Conservation (phyloP, 805 yeast species). For the Metschnikowia orientalis region DNA sequence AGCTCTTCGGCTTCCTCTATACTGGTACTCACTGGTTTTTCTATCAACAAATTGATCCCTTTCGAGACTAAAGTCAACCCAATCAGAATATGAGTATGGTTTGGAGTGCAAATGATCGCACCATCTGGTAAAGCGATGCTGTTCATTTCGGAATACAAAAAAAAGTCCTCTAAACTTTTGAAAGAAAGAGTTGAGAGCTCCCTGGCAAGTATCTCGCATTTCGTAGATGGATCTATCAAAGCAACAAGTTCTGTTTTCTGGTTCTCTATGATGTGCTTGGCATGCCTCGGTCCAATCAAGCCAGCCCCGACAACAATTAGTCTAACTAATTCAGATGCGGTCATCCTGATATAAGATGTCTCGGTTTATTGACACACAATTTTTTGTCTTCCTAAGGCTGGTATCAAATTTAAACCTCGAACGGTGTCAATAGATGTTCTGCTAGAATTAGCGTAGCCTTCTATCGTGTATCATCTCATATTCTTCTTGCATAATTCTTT, state of each 20-base stretch:
- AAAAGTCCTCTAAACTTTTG: slow-evolving; percentile 23
- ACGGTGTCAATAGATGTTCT: too few relatives aligned
- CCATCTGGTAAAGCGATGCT: slow-evolving; percentile 28
- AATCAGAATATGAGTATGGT: slow-evolving; percentile 33
- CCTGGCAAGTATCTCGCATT: slow-evolving; percentile 29
- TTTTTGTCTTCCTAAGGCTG: too few relatives aligned
- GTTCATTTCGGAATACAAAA: slow-evolving; percentile 21
- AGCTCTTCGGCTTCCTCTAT: slow-evolving; percentile 30
- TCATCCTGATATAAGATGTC: slow-evolving; percentile 7
- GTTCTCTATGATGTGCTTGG: slow-evolving; percentile 27
- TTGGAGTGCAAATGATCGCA: slow-evolving; percentile 39
- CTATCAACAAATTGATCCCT: slow-evolving; percentile 34
- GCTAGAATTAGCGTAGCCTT: too few relatives aligned
- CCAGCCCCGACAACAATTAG: slow-evolving; percentile 37
- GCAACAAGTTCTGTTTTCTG: slow-evolving; percentile 28
- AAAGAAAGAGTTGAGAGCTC: slow-evolving; percentile 24
- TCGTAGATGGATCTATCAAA: slow-evolving; percentile 32
- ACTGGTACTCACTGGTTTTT: slow-evolving; percentile 33
- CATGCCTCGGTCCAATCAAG: slow-evolving; percentile 40
- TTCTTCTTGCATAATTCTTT: too few relatives aligned
- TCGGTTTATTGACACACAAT: too few relatives aligned
- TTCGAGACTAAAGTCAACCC: slow-evolving; percentile 28
- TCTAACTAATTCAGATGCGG: slow-evolving; percentile 13
- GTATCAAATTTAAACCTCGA: too few relatives aligned
- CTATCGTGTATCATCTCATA: too few relatives aligned